phyloP scores from a whole-genome alignment of 331 rosid species.

The Pyrus hybrid region DNA sequence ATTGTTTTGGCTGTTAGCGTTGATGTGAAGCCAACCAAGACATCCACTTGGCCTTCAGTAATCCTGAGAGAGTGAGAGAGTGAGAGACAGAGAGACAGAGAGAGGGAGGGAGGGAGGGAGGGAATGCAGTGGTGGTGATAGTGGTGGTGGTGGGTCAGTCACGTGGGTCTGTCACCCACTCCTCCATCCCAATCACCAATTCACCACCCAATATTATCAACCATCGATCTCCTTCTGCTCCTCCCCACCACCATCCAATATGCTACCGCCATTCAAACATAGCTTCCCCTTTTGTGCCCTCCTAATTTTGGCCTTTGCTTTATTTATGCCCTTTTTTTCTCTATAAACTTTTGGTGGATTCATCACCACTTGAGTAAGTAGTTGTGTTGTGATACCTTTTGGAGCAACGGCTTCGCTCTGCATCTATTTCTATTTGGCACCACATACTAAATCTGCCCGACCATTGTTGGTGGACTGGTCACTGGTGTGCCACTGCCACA shows the following conservation, averaged over 20 bases:
- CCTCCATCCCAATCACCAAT: constrained; percentile 11
- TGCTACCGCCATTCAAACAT: constrained; percentile 16
- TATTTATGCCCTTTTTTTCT: constrained; percentile 12
- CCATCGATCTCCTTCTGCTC: no score
- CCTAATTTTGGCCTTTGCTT: neutral
- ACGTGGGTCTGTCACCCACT: constrained; percentile 80
- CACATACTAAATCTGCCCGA: neutral
- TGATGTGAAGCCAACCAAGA: constrained; percentile 80
- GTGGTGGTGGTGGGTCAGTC: constrained; percentile 54
- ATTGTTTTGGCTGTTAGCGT: constrained; percentile 77
- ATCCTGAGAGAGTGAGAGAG: neutral
- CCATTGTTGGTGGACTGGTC: neutral
- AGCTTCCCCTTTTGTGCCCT: neutral
- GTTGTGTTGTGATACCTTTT: neutral
- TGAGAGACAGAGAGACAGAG: neutral
- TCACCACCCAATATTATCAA: neutral
- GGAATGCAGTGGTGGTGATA: constrained; percentile 4
- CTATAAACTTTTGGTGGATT: constrained; percentile 14
- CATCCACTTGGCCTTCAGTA: constrained; percentile 33
- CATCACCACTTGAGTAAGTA: constrained; percentile 22
- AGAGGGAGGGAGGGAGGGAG: neutral
- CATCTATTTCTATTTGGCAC: neutral
- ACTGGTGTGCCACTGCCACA: neutral
- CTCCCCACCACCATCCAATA: constrained; percentile 1
- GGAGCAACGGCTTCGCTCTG: neutral